A percentile compares a stretch with the other conserved stretches of the same genome.
Conservation (phyloP, 306 rosid genomes). For the Fragaria iinumae region DNA sequence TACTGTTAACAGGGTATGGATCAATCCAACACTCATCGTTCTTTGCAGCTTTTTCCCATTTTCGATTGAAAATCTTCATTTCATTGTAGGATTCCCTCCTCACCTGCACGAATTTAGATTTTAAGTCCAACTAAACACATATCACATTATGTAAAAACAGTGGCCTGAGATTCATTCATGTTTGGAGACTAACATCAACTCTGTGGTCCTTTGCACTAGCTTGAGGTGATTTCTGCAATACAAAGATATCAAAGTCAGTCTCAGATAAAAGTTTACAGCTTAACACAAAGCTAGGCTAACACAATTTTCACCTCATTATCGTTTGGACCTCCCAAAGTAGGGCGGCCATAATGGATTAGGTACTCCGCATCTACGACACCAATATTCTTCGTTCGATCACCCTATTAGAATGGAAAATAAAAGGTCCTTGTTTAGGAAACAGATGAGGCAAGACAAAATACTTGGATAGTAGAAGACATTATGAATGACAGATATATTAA, state of each 20-base stretch:
- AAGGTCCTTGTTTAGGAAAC: conserved; percentile 1
- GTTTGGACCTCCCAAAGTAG: conserved; percentile 84
- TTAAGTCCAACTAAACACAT: not conserved
- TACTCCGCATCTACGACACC: conserved; percentile 96
- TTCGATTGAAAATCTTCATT: conserved; percentile 32
- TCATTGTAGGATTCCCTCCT: conserved; percentile 51
- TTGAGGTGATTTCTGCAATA: conserved; percentile 46
- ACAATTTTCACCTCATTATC: conserved; percentile 34
- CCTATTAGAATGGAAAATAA: conserved; percentile 38
- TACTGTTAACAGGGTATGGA: conserved; percentile 18
- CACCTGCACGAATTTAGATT: conserved; percentile 33
- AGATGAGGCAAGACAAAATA: not conserved
- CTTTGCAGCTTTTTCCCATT: conserved; percentile 44
- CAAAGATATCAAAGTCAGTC: not conserved
- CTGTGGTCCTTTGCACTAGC: conserved; percentile 48
- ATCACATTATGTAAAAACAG: not conserved
- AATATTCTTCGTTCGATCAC: conserved; percentile 71
- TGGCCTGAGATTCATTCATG: not conserved
- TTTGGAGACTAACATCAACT: conserved; percentile 56
- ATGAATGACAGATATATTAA: not conserved
- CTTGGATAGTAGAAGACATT: not conserved
- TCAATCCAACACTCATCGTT: conserved; percentile 49
- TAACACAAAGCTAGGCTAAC: too few species aligned
- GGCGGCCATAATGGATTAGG: conserved; percentile 69
- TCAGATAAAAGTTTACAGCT: not conserved